Evolutionary conservation across 1,139 yeast species (phyloP).

Genomic region (Taphrina confusa): DNA sequence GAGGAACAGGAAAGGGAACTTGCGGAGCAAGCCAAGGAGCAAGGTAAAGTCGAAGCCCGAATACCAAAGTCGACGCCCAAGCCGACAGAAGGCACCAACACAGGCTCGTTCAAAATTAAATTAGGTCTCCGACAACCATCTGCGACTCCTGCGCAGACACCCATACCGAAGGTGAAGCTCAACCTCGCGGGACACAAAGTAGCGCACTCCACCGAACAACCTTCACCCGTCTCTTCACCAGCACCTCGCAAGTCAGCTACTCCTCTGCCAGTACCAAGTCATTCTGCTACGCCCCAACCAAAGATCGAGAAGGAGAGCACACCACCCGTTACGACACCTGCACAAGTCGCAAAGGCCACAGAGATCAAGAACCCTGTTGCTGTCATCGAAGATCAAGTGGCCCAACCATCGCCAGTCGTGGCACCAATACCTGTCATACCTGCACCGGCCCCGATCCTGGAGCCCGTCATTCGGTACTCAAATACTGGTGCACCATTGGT

Average conservation of each 20-base stretch:
- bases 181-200: slow-evolving; percentile 8
- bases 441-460: slow-evolving; percentile 9
- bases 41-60: slow-evolving; percentile 1
- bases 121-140: slow-evolving; percentile 27
- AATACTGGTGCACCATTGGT: slow-evolving; percentile 17
- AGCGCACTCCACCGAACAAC: not conserved
- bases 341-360: not conserved
- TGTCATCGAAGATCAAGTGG: not conserved
- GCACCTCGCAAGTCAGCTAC: slow-evolving; percentile 10
- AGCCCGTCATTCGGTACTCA: slow-evolving; percentile 4
- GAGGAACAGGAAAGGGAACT: slow-evolving; percentile 17
- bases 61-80: not conserved
- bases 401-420: not conserved
- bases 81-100: not conserved
- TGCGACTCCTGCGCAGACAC: slow-evolving; percentile 4
- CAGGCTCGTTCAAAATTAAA: slow-evolving; percentile 16
- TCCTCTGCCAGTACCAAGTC: slow-evolving; percentile 8
- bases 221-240: slow-evolving; percentile 7
- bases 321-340: not conserved
- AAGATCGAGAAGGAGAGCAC: slow-evolving; percentile 9
- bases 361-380: not conserved
- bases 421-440: not conserved
- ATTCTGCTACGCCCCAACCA: slow-evolving; percentile 1
- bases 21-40: not conserved
- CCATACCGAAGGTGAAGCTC: slow-evolving; percentile 10